A percentile compares a stretch with the other conserved stretches of the same genome.
Conservation (phyloP, 768 basidiomycete species). For the Amanita pseudoporphyria region DNA sequence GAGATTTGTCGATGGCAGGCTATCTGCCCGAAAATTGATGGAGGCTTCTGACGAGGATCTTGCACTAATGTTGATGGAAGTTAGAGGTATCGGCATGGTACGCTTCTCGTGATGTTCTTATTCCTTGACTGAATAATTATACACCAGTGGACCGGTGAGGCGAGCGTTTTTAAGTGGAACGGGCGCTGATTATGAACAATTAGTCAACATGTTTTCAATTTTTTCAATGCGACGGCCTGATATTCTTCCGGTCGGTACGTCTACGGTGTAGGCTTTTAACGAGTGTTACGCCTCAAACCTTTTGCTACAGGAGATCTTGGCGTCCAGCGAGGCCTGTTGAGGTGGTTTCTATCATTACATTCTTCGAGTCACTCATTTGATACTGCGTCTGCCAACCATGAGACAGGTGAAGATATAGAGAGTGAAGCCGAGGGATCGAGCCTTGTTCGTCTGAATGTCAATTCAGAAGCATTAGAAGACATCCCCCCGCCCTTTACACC, state of each 20-base stretch:
- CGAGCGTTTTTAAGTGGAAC: not conserved
- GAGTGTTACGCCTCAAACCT: not conserved
- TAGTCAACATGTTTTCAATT: conserved; percentile 91
- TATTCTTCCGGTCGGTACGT: conserved; percentile 44
- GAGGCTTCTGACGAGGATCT: conserved; percentile 71
- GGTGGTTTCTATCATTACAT: conserved; percentile 61
- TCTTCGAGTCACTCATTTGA: conserved; percentile 37
- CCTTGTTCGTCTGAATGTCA: too few species aligned
- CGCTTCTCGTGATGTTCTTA: conserved; percentile 22
- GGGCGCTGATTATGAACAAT: conserved; percentile 2
- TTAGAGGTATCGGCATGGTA: conserved; percentile 73
- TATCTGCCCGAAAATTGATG: conserved; percentile 64
- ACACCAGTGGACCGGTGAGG: conserved; percentile 51
- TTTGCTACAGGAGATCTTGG: conserved; percentile 61
- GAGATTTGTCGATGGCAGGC: conserved; percentile 71
- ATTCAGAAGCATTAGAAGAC: conserved; percentile 36
- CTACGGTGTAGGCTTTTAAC: not conserved
- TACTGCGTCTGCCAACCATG: conserved; percentile 43
- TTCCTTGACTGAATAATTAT: not conserved
- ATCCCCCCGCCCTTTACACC: conserved; percentile 23
- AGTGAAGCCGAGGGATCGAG: too few species aligned
- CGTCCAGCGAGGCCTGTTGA: conserved; percentile 63
- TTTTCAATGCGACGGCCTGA: conserved; percentile 80
- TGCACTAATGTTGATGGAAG: conserved; percentile 62
- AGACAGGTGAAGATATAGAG: not conserved